phyloP scores from a whole-genome alignment of 2,329 filamentous ascomycete species.

The Venturia effusa region DNA sequence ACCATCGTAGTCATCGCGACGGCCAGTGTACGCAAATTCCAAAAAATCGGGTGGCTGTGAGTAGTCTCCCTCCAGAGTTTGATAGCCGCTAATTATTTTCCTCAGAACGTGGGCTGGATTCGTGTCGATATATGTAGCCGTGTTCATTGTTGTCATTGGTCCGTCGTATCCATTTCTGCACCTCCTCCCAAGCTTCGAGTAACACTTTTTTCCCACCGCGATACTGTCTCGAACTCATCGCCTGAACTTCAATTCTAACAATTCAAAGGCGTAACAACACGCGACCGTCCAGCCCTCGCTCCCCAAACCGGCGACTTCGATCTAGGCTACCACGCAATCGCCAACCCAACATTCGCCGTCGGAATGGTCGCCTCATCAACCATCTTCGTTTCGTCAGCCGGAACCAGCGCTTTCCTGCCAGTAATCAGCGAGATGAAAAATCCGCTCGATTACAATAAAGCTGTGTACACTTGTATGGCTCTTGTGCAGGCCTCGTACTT shows the following conservation, averaged over 20 bases:
- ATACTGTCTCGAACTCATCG: slow-evolving; percentile 14
- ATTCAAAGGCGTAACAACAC: slow-evolving; percentile 38
- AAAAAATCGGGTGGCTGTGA: slow-evolving; percentile 47
- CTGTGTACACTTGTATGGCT: slow-evolving; percentile 48
- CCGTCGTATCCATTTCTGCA: not conserved
- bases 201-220: not conserved
- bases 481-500: slow-evolving; percentile 48
- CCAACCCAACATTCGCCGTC: slow-evolving; percentile 45
- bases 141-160: slow-evolving; percentile 41
- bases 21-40: slow-evolving; percentile 47
- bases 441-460: slow-evolving; percentile 49
- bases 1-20: slow-evolving; percentile 38
- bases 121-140: slow-evolving; percentile 44
- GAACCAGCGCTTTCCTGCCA: slow-evolving; percentile 50
- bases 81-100: not conserved
- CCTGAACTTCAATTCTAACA: slow-evolving; percentile 25
- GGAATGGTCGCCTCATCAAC: slow-evolving; percentile 48
- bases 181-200: not conserved
- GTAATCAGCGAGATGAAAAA: slow-evolving; percentile 55
- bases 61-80: slow-evolving; percentile 17
- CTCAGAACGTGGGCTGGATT: slow-evolving; percentile 47
- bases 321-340: slow-evolving; percentile 47
- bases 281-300: slow-evolving; percentile 48
- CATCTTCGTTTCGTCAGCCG: slow-evolving; percentile 50
- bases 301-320: slow-evolving; percentile 49